A percentile compares a stretch with the other conserved stretches of the same genome.
phyloP scores from a whole-genome alignment of 345 rosid genomes.

The Clarkia xantiana region DNA sequence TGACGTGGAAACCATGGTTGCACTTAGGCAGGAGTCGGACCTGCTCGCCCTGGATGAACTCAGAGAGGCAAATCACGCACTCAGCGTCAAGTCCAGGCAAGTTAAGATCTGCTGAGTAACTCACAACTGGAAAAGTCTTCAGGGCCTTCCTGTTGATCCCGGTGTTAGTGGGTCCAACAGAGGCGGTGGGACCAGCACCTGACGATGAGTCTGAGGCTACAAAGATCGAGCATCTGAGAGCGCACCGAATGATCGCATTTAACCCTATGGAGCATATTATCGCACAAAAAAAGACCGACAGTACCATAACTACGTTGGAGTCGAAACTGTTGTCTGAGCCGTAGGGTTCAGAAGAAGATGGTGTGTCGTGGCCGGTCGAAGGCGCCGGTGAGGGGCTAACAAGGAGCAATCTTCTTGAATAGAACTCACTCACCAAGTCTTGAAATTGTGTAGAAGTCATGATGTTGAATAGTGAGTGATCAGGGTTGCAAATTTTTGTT shows the following conservation, averaged over 20 bases:
- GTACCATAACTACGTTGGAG: constrained; percentile 62
- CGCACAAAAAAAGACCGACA: constrained; percentile 77
- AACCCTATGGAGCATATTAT: constrained; percentile 67
- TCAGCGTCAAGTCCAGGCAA: constrained; percentile 44
- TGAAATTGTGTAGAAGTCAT: too few species aligned
- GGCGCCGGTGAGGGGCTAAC: constrained; percentile 18
- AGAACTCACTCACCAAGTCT: constrained; percentile 13
- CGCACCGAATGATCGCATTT: constrained; percentile 58
- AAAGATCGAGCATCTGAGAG: constrained; percentile 37
- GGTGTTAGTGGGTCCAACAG: constrained; percentile 42
- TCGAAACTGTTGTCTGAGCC: constrained; percentile 32
- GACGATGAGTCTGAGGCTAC: constrained; percentile 20
- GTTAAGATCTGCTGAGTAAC: constrained; percentile 36
- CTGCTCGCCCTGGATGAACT: constrained; percentile 42
- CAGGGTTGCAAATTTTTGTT: too few species aligned
- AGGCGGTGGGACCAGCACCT: constrained; percentile 3
- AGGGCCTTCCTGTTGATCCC: constrained; percentile 64
- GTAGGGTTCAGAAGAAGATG: constrained; percentile 21
- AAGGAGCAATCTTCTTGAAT: constrained; percentile 36
- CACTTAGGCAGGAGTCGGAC: constrained; percentile 70
- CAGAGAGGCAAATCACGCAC: constrained; percentile 70
- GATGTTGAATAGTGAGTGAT: too few species aligned
- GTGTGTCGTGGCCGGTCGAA: constrained; percentile 17
- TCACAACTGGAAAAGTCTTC: constrained; percentile 50
- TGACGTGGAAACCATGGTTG: constrained; percentile 68